Evolutionary conservation across 805 yeast genomes (phyloP).

Genomic region (Komagataella populi): DNA sequence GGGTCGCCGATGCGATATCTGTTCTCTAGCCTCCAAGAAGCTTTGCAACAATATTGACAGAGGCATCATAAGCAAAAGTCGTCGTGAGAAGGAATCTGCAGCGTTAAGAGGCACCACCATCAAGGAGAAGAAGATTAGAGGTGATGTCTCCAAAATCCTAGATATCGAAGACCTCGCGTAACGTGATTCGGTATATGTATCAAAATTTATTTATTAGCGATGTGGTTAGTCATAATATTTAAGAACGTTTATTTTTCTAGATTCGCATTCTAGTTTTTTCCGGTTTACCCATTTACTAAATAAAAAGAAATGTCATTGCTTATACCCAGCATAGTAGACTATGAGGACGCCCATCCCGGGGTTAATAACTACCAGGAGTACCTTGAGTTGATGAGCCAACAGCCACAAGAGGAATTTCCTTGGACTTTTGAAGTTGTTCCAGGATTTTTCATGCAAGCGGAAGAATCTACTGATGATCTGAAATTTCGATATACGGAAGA

Average conservation of each 20-base stretch:
- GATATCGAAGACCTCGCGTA: not conserved
- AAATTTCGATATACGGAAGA: constrained; percentile 27
- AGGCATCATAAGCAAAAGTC: not conserved
- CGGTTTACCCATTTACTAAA: not conserved
- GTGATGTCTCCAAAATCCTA: not conserved
- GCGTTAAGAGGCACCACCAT: not conserved
- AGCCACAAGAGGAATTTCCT: not conserved
- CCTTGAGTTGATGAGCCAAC: not conserved
- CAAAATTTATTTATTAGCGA: not conserved
- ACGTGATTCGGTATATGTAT: not conserved
- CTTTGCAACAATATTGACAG: constrained; percentile 48
- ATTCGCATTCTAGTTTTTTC: not conserved
- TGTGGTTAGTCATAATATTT: not conserved
- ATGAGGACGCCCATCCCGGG: not conserved
- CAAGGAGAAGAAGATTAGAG: not conserved
- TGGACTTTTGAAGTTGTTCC: constrained; percentile 35
- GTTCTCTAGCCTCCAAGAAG: constrained; percentile 37
- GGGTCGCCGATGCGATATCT: constrained; percentile 57
- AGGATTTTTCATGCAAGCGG: constrained; percentile 37
- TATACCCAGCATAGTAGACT: not conserved
- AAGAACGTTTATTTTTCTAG: not conserved
- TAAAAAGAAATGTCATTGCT: not conserved
- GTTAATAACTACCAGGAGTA: not conserved
- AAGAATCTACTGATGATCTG: constrained; percentile 27
- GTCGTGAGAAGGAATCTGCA: not conserved